phyloP scores from a whole-genome alignment of 768 basidiomycete species.

The Suillus subaureus region DNA sequence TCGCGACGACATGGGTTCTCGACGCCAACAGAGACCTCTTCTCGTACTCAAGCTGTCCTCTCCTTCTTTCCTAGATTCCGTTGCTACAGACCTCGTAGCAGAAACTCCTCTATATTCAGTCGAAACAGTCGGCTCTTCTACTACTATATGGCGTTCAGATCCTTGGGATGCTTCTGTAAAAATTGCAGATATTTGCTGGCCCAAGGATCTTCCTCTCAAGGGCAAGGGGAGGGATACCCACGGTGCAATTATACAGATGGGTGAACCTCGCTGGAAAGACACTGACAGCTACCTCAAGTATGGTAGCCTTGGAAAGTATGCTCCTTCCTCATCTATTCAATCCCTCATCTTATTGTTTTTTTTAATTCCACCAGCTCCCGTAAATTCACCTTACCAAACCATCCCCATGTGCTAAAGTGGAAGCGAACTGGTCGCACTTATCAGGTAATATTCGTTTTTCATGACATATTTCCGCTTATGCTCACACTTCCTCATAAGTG shows the following conservation, averaged over 20 bases:
- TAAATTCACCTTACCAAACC: constrained; percentile 70
- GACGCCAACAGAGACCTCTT: constrained; percentile 33
- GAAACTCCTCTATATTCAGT: constrained; percentile 62
- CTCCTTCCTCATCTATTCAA: constrained; percentile 13
- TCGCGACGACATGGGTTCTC: constrained; percentile 24
- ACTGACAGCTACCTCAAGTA: constrained; percentile 60
- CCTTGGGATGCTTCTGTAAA: constrained; percentile 51
- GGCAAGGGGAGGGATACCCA: constrained; percentile 54
- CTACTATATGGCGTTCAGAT: constrained; percentile 61
- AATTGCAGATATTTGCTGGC: constrained; percentile 70
- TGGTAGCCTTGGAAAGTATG: constrained; percentile 55
- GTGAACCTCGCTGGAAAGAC: constrained; percentile 56
- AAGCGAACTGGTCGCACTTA: constrained; percentile 53
- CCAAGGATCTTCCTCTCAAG: constrained; percentile 50
- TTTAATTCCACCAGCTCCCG: constrained; percentile 40
- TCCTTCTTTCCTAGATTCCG: constrained; percentile 67
- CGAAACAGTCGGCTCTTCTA: constrained; percentile 59
- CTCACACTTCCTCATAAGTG: constrained; percentile 48
- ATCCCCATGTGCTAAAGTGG: constrained; percentile 69
- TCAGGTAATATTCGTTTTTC: constrained; percentile 35
- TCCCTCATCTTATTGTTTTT: constrained; percentile 13
- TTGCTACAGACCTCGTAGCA: constrained; percentile 53
- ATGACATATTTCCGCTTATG: constrained; percentile 8
- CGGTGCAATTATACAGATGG: constrained; percentile 60
- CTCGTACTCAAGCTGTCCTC: constrained; percentile 66